Conservation (phyloP, 805 yeast species). For the Nakazawaea anatomiae region DNA sequence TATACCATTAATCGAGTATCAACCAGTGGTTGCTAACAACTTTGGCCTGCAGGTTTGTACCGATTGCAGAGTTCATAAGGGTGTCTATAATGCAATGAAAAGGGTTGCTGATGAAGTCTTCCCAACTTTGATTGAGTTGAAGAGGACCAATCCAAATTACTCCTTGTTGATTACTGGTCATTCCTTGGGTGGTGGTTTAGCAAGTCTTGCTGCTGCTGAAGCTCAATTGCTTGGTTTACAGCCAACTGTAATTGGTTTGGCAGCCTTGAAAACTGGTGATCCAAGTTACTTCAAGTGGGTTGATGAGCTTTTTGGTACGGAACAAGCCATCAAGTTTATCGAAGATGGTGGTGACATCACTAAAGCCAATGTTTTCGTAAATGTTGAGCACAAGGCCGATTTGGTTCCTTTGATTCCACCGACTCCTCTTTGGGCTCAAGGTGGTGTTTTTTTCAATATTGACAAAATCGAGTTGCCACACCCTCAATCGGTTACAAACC, state of each 20-base stretch:
- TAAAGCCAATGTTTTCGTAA: conserved; percentile 34
- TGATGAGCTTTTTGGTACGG: conserved; percentile 40
- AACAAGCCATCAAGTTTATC: conserved; percentile 17
- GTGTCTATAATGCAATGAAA: conserved; percentile 46
- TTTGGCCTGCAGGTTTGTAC: neutral
- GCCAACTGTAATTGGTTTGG: conserved; percentile 54
- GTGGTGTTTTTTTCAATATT: conserved; percentile 48
- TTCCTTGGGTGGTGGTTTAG: conserved; percentile 64
- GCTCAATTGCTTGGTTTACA: conserved; percentile 45
- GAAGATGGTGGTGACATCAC: conserved; percentile 20
- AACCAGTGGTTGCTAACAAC: conserved; percentile 27
- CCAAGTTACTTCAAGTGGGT: conserved; percentile 42
- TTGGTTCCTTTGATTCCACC: conserved; percentile 59
- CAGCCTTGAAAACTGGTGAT: conserved; percentile 64
- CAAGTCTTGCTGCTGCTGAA: conserved; percentile 58
- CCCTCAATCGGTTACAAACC: conserved; percentile 11
- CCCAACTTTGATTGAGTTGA: conserved; percentile 27
- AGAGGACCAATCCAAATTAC: conserved; percentile 38
- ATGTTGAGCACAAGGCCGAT: conserved; percentile 54
- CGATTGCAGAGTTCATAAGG: conserved; percentile 44
- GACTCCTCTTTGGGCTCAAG: conserved; percentile 32
- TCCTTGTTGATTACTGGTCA: conserved; percentile 59
- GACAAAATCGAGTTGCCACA: conserved; percentile 32
- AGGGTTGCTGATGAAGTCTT: conserved; percentile 34
- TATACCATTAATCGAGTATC: conserved; percentile 38